Base-by-base conservation (phyloP, 768 basidiomycete genomes). In the Lentinula boryana region DNA sequence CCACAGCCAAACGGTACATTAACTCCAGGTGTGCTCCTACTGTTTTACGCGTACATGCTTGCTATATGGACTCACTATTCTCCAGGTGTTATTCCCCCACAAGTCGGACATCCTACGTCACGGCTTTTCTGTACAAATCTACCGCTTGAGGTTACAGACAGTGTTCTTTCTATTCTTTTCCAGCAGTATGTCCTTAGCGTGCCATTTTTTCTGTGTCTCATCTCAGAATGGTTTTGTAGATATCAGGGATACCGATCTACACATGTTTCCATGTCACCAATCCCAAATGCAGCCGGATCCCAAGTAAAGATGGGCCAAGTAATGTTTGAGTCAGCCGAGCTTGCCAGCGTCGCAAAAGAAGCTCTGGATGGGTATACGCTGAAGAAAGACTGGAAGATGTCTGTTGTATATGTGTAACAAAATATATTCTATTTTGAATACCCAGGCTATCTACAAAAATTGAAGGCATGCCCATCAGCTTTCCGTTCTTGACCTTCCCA, bases 111-210 rank as follows among this genome's bases (percentile, higher is more conserved):
- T 55, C 83, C 83, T 58, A 84, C 86, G 35, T 74, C 82, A 50
- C 80, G 86, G 49, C 73, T 95, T 58, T 74, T 89, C 58, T 92
- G 91, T 73, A 87, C 90, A 59, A 95, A 95, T 72, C 78, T 98
- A 21, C 95, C 95, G 0, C 85, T 89, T 70, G 94, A 97, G 72
- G 92, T 95, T 51, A 93, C 89, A 32, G 87, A 92, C 65, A 88
- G 89, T 62, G 89, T 95, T 33, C 80, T 98, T 31, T 84, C 86
- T 3, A 91, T 94, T 16, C 75, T 97, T 16, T 96, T 96, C 78
- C 90, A 94, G 73, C 92, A 95, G 94, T 95, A 68, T 60, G 94
- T 85, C 2, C 48, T 36, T 50, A 31, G 35, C 64, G 23, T 3
- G 9, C 7, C 12, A 21, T 40, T 63, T 60, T 43, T 21, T 58